A percentile compares a stretch with the other conserved stretches of the same genome.
Conservation (phyloP, 2,329 filamentous ascomycete genomes). For the Clonostachys rhizophaga region DNA sequence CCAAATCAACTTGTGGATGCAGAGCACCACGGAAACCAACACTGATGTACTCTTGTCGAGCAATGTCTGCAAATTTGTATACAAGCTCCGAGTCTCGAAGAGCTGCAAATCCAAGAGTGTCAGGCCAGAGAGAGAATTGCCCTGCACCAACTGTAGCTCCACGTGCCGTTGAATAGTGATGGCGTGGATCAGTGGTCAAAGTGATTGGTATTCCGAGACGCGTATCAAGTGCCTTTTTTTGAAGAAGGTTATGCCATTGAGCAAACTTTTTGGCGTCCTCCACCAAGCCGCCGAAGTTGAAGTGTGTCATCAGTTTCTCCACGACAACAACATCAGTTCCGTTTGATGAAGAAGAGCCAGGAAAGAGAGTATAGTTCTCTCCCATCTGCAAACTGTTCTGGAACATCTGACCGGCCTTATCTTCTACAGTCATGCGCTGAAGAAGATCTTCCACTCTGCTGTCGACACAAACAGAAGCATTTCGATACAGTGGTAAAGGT, state of each 20-base stretch:
- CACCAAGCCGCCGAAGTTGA: constrained; percentile 39
- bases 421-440: constrained; percentile 37
- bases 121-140: constrained; percentile 45
- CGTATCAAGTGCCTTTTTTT: constrained; percentile 33
- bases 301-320: constrained; percentile 28
- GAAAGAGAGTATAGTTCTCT: constrained; percentile 13
- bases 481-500: constrained; percentile 5
- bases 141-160: constrained; percentile 36
- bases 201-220: constrained; percentile 43
- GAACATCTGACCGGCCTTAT: constrained; percentile 43
- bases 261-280: constrained; percentile 23
- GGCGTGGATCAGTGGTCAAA: constrained; percentile 40
- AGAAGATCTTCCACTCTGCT: constrained; percentile 40
- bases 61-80: constrained; percentile 41
- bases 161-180: constrained; percentile 34
- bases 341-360: not conserved
- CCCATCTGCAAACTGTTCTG: constrained; percentile 24
- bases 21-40: constrained; percentile 37
- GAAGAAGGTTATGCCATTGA: constrained; percentile 33
- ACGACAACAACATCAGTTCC: constrained; percentile 7
- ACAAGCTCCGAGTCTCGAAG: constrained; percentile 36
- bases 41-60: constrained; percentile 37
- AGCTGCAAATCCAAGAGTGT: constrained; percentile 43
- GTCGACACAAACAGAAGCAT: constrained; percentile 32
- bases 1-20: constrained; percentile 44